Evolutionary conservation across 140 eudicot genomes (phyloP), one percentile per base, ranked within the genome.

Genomic region (Stevia rebaudiana): DNA sequence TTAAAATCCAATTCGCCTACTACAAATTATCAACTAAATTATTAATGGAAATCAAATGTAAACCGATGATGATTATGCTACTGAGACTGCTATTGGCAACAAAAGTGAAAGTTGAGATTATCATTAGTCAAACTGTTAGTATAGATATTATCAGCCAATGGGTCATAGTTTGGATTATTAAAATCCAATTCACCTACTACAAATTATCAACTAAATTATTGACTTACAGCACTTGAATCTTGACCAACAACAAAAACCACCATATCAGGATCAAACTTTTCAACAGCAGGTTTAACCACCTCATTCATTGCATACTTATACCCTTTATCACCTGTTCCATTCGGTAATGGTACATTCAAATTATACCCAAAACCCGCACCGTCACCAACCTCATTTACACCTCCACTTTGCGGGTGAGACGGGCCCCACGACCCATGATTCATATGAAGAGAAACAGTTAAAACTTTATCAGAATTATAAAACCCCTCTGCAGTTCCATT

Each of bases 381-480:
- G 53, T 85, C 85, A 53, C 98, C 98, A 10, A 88, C 77, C 85
- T 92, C 96, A 51, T 78, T 78, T n/a, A 81, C 49, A 40, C 73
- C 63, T 58, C 98, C 98, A 57, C 56, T 78, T 52, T 92, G 98
- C 13, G 98, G 98, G 81, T 92, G 94, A 44, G 95, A 85, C 2
- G 86, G 33, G 0, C 98, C 98, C 98, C 98, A 92, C 7, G 98
- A 85, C 50, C 98, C 96, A 67, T 92, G 98, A 78, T 88, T 88
- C 98, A 92, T 92, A 74, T 92, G 98, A 62, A 92, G 86, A 1
- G 98, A 92, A 56, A 92, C 54, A 12, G 98, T 85, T 7, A 92
- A 89, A 60, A 92, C 96, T 65, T 78, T 79, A 68, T 88, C 63
- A 10, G 96, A 81, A 3, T 17, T 41, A 53, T 88, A 92, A 55